Evolutionary conservation across 306 rosid genomes (phyloP), one percentile per base, ranked within the genome.

Genomic region (Astragalus glycyphyllos): DNA sequence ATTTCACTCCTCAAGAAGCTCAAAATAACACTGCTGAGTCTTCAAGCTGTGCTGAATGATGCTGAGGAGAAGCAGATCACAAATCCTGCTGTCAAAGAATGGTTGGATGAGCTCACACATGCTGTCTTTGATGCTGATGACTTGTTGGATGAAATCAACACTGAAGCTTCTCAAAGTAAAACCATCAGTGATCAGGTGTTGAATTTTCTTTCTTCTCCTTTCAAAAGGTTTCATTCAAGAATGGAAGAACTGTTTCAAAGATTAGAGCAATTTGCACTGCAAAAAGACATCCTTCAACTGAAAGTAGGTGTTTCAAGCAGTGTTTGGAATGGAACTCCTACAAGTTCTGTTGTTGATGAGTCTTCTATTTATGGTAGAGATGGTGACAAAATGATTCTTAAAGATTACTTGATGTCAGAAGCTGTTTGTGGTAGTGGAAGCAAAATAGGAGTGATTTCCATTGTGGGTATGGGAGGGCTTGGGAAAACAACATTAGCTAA

Each of bases 1-100:
- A 11, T 10, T 10, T 45, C 76, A 44, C 58, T 71, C 2, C 20
- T 57, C 15, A 2, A 55, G 11, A 71, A 8, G 14, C 58, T 58
- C n/a, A 46, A 37, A 46, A 32, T 16, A 35, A 44, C 58, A 45
- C 20, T 71, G 20, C 31, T 32, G 67, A 32, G 58, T 47, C 58
- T 71, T 58, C 58, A 45, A 57, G 68, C 76, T 57, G 76, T 71
- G 9, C 20, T 58, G 10, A 71, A 71, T 58, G 76, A 71, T 70
- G 56, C 66, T 42, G 65, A 70, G 13, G 75, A 55, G 66, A 70
- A 70, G 32, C 75, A 70, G 15, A 20, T 69, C 44, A 20, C 65
- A 2, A 41, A 54, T 5, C 65, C 74, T 44, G 46, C 35, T 12
- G 58, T 57, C 32, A 71, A 57, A 11, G 35, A 29, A 7, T 71